Evolutionary conservation across 2,329 filamentous ascomycete genomes (phyloP), one percentile per base, ranked within the genome.

Genomic region (Colletotrichum echinochloae): DNA sequence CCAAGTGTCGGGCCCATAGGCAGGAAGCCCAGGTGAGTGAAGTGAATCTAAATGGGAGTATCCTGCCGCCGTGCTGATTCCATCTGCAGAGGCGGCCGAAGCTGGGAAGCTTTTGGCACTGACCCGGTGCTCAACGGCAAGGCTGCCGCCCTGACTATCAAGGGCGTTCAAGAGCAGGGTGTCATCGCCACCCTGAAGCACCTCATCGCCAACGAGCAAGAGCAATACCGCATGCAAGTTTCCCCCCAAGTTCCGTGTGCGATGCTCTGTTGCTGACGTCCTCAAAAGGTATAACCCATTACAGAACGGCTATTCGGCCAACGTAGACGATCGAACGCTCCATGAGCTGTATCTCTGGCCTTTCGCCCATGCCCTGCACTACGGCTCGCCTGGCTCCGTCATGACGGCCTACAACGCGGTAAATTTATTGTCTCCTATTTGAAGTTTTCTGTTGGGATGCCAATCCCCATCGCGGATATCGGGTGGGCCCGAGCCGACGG

Each of bases 331-430:
- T 76, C 86, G 92, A 39, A 90, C 91, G 0, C 78, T 90, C 18
- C 83, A 95, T 75, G 93, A 95, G 79, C 82, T 97, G 2, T 97
- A 97, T 76, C 87, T 91, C 0, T 97, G 94, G 94, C 94, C 94
- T 0, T 97, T 97, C 78, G 91, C 90, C 1, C 92, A 97, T 74
- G 91, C 90, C 18, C 85, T 97, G 93, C 91, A 6, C n/a, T n/a
- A n/a, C n/a, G 93, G 94, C n/a, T 94, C 30, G 4, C 16, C 95
- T 2, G 93, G 89, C 0, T 89, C 90, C n/a, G 87, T 95, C 61
- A 97, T 97, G 94, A 96, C 93, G 78, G 90, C 91, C 1, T 97
- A 97, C 75, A 91, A 93, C 74, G 88, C 88, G 63, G 82, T 83
- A 73, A 60, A 79, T 75, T 11, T 0, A n/a, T 44, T 44, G 1